Conservation (phyloP, 192 early-diverging fungal genomes). For the Coemansia sp. region DNA sequence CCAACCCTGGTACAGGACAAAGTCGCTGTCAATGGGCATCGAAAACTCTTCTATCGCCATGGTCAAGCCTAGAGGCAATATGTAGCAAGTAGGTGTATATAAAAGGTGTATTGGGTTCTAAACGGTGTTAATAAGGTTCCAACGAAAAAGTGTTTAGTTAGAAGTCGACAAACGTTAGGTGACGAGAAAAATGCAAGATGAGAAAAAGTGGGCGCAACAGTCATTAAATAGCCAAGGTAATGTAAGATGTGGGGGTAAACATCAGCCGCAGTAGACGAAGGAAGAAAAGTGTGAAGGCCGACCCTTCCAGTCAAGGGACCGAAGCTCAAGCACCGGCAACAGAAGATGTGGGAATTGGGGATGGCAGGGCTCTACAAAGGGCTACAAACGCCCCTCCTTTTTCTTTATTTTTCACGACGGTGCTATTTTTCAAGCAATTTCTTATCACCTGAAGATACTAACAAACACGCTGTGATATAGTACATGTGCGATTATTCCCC, state of each 20-base stretch:
- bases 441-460: neutral
- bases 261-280: neutral
- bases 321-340: neutral
- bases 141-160: neutral
- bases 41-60: conserved; percentile 23
- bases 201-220: neutral
- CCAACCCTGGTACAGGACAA: conserved; percentile 33
- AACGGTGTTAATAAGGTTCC: neutral
- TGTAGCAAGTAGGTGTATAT: neutral
- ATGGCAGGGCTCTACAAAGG: conserved; percentile 5
- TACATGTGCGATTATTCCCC: neutral
- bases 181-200: conserved; percentile 3
- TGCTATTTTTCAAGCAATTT: neutral
- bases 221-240: conserved; percentile 7
- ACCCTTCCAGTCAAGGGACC: neutral
- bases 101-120: neutral
- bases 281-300: neutral
- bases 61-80: neutral
- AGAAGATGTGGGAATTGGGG: conserved; percentile 9
- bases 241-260: neutral
- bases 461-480: neutral
- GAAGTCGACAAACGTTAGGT: neutral
- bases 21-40: conserved; percentile 32
- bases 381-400: neutral
- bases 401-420: neutral